Evolutionary conservation across 2,329 filamentous ascomycete species (phyloP).

Genomic region (Teratosphaeriaceae sp.): DNA sequence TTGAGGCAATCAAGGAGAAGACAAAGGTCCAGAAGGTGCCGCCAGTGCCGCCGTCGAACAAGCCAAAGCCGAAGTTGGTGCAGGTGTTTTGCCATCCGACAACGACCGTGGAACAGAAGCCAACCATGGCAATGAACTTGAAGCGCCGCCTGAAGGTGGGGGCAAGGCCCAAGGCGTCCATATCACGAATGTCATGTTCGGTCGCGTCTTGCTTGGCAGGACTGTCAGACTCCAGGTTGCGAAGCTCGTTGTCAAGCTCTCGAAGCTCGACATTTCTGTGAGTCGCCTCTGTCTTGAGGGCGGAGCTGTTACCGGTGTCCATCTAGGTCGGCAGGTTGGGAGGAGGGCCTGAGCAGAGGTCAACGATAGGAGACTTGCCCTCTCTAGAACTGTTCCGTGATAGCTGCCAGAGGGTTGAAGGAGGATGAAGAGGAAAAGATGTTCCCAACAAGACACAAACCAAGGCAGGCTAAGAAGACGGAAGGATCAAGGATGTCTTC

Average conservation of each 20-base stretch:
- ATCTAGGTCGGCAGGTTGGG: too few relatives aligned
- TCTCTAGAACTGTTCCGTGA: too few relatives aligned
- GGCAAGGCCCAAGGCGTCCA: conserved; percentile 3
- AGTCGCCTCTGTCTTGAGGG: background rate
- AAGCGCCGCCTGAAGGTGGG: conserved; percentile 11
- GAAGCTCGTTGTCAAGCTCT: background rate
- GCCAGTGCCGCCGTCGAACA: background rate
- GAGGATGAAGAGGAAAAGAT: too few relatives aligned
- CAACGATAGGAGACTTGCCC: too few relatives aligned
- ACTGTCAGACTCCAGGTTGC: background rate
- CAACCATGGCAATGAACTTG: conserved; percentile 14
- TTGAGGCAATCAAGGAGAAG: background rate
- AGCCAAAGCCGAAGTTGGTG: conserved; percentile 1
- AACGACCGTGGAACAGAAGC: conserved; percentile 12
- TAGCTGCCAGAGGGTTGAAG: too few relatives aligned
- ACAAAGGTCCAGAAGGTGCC: background rate
- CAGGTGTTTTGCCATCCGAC: conserved; percentile 15
- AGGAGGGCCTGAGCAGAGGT: too few relatives aligned
- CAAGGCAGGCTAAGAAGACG: too few relatives aligned
- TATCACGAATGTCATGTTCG: conserved; percentile 4
- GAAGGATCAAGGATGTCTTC: too few relatives aligned
- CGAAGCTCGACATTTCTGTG: background rate
- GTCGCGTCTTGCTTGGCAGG: background rate
- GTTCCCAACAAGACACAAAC: too few relatives aligned
- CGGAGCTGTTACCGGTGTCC: too few relatives aligned